phyloP scores from a whole-genome alignment of 352 stramenopile genomes.

The Pythium brachiatum region DNA sequence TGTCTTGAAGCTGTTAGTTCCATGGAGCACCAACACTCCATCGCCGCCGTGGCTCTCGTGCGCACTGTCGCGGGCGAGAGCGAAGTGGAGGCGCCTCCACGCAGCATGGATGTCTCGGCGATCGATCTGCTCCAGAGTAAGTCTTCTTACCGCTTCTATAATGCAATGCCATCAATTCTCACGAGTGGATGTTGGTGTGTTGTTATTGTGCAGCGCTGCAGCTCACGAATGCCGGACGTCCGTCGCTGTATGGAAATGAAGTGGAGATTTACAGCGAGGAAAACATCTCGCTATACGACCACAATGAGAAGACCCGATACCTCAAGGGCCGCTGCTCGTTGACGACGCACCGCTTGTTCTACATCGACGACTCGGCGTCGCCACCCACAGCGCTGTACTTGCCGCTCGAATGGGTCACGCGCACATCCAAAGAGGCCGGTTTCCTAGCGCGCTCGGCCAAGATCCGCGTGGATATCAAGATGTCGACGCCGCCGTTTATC shows the following conservation, averaged over 20 bases:
- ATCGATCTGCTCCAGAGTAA: conserved; percentile 71
- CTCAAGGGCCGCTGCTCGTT: conserved; percentile 70
- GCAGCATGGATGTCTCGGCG: conserved; percentile 33
- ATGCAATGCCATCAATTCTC: not conserved
- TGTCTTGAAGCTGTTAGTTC: not conserved
- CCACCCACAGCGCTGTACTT: conserved; percentile 64
- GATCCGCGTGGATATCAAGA: conserved; percentile 68
- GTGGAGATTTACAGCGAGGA: conserved; percentile 89
- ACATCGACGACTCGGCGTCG: conserved; percentile 57
- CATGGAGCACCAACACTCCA: conserved; percentile 8
- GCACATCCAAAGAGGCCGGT: conserved; percentile 74
- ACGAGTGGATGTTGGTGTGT: not conserved
- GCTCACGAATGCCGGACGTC: conserved; percentile 65
- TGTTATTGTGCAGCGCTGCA: conserved; percentile 45
- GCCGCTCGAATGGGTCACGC: conserved; percentile 67
- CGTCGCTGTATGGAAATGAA: conserved; percentile 70
- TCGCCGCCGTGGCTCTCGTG: conserved; percentile 10
- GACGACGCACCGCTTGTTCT: conserved; percentile 84
- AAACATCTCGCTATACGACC: conserved; percentile 81
- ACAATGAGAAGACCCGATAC: conserved; percentile 72
- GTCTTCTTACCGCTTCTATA: conserved; percentile 9
- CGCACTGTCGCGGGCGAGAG: not conserved
- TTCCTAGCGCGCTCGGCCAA: conserved; percentile 85
- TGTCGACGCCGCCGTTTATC: conserved; percentile 32
- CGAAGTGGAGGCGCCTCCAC: conserved; percentile 17